Conservation (phyloP, 345 rosid genomes). For the Balakata baccata region DNA sequence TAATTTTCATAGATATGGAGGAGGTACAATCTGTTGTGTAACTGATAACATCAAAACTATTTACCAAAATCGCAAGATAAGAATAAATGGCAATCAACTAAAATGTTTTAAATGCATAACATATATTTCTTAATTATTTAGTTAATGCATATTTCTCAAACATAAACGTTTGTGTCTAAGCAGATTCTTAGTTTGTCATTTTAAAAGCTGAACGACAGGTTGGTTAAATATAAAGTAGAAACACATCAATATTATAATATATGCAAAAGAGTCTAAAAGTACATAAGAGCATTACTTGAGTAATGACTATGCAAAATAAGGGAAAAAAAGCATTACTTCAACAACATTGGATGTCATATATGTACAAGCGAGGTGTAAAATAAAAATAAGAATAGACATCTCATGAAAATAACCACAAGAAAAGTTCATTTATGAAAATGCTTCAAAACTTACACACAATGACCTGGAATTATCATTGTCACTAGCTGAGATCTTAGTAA, state of each 20-base stretch:
- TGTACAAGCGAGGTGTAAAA: no score
- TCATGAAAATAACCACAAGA: background rate
- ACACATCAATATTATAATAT: background rate
- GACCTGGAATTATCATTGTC: slow-evolving; percentile 87
- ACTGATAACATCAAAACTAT: background rate
- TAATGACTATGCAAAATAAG: no score
- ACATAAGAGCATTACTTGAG: no score
- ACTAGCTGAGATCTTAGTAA: slow-evolving; percentile 82
- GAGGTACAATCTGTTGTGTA: background rate
- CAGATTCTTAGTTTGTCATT: background rate
- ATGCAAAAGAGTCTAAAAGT: background rate
- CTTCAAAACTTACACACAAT: slow-evolving; percentile 17
- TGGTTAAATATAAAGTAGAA: background rate
- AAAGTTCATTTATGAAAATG: background rate
- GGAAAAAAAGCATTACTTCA: background rate
- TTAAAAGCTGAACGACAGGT: background rate
- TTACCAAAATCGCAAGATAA: background rate
- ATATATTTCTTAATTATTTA: background rate
- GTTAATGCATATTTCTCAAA: background rate
- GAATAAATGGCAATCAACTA: no score
- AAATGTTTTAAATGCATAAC: background rate
- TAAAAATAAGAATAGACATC: background rate
- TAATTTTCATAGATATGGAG: background rate
- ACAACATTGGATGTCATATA: no score
- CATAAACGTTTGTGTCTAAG: background rate